Conservation (phyloP, 192 early-diverging fungal genomes). For the Coemansia pectinata region DNA sequence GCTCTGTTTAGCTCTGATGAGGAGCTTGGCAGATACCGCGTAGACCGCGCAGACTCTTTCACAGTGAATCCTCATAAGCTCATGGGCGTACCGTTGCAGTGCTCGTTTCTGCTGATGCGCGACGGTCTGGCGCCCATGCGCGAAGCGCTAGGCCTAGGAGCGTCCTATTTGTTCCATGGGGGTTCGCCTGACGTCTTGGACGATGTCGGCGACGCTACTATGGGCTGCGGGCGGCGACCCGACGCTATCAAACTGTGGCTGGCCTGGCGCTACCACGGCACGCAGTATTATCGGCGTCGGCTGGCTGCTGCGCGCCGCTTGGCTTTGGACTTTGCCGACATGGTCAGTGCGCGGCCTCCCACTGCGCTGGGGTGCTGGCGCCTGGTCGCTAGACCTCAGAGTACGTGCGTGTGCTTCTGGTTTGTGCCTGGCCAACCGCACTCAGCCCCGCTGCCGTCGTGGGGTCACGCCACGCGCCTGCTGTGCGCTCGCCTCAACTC, state of each 20-base stretch:
- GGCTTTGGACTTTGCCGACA: constrained; percentile 51
- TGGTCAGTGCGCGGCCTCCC: constrained; percentile 21
- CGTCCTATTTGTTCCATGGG: constrained; percentile 69
- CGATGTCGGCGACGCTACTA: constrained; percentile 74
- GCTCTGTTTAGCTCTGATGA: constrained; percentile 58
- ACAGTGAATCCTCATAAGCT: constrained; percentile 84
- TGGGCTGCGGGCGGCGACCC: constrained; percentile 78
- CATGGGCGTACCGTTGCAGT: constrained; percentile 76
- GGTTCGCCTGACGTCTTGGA: constrained; percentile 26
- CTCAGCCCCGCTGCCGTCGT: neutral
- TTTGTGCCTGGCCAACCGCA: constrained; percentile 54
- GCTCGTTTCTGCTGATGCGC: constrained; percentile 68
- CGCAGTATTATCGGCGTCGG: constrained; percentile 58
- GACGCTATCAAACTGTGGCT: constrained; percentile 82
- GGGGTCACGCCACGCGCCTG: constrained; percentile 31
- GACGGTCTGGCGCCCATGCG: constrained; percentile 58
- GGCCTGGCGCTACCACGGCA: constrained; percentile 75
- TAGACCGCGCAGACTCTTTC: constrained; percentile 60
- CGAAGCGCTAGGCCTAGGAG: constrained; percentile 62
- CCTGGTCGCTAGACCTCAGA: constrained; percentile 37
- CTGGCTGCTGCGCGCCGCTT: constrained; percentile 62
- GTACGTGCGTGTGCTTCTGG: constrained; percentile 72
- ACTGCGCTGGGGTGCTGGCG: constrained; percentile 42
- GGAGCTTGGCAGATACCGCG: constrained; percentile 22
- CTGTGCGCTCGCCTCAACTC: constrained; percentile 44